Conservation (phyloP, 768 basidiomycete species). For the Xanthoconium stramineum region DNA sequence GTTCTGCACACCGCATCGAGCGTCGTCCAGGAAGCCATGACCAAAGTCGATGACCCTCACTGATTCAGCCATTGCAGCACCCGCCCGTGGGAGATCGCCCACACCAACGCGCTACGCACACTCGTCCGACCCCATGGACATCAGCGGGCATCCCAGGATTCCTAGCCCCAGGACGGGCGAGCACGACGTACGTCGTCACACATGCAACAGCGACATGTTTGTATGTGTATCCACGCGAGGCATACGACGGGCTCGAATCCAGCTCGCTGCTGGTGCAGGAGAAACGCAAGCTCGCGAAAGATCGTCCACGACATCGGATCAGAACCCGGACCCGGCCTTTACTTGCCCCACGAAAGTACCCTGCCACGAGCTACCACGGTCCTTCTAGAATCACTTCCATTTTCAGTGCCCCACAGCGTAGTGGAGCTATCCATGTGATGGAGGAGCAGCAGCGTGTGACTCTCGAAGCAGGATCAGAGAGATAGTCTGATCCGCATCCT, state of each 20-base stretch:
- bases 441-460: slow-evolving; percentile 64
- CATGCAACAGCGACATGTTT: slow-evolving; percentile 64
- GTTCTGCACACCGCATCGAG: slow-evolving; percentile 10
- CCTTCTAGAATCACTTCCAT: slow-evolving; percentile 37
- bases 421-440: slow-evolving; percentile 27
- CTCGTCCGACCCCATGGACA: slow-evolving; percentile 84
- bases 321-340: neutral
- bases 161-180: slow-evolving; percentile 41
- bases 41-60: slow-evolving; percentile 14
- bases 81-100: neutral
- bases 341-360: slow-evolving; percentile 9
- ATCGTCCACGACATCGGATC: slow-evolving; percentile 16
- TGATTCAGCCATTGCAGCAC: neutral
- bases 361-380: slow-evolving; percentile 67
- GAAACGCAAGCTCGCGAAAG: slow-evolving; percentile 50
- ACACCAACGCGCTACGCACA: slow-evolving; percentile 69
- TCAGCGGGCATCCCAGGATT: slow-evolving; percentile 54
- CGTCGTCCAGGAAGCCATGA: slow-evolving; percentile 31
- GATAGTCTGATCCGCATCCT: slow-evolving; percentile 13
- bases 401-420: slow-evolving; percentile 74
- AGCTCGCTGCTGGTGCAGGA: neutral
- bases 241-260: slow-evolving; percentile 8
- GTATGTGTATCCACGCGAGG: slow-evolving; percentile 39
- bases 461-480: slow-evolving; percentile 23
- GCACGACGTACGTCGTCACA: slow-evolving; percentile 79